Evolutionary conservation across 495 filamentous ascomycete species (phyloP).

Genomic region (Aspergillus affinis): DNA sequence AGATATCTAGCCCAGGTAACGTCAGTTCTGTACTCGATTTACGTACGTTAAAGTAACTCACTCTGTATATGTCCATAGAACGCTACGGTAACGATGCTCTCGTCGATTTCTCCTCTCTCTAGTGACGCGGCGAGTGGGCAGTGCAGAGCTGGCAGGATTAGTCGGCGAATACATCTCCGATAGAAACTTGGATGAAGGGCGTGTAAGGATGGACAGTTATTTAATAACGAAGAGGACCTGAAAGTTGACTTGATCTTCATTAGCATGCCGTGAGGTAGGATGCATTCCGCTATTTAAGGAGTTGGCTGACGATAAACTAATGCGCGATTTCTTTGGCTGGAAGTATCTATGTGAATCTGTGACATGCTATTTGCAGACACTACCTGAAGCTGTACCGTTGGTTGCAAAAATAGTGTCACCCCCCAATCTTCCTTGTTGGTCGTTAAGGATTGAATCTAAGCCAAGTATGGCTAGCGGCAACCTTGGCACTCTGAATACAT

Average conservation of each 20-base stretch:
- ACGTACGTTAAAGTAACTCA: not conserved
- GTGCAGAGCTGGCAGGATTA: not conserved
- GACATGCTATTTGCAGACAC: constrained; percentile 1
- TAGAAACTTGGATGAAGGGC: not conserved
- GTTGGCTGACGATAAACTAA: not conserved
- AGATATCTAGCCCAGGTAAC: not conserved
- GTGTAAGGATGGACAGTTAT: not conserved
- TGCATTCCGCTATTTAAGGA: not conserved
- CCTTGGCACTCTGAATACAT: no score
- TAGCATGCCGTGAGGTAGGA: not conserved
- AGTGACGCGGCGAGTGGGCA: not conserved
- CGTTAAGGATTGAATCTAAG: no score
- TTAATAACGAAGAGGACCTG: not conserved
- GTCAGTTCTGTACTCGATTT: constrained; percentile 1
- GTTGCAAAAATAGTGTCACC: no score
- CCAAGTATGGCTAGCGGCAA: no score
- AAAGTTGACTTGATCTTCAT: not conserved
- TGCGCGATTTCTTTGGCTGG: not conserved
- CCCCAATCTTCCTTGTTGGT: no score
- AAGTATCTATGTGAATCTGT: not conserved
- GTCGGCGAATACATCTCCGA: not conserved
- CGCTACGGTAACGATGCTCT: not conserved
- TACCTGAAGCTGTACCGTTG: no score
- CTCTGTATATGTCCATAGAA: constrained; percentile 1
- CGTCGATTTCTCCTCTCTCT: not conserved